These are phyloP conservation scores for Lepiota venenata DNA, from an alignment of 768 basidiomycete species.

Conservation along the genomic window DNA sequence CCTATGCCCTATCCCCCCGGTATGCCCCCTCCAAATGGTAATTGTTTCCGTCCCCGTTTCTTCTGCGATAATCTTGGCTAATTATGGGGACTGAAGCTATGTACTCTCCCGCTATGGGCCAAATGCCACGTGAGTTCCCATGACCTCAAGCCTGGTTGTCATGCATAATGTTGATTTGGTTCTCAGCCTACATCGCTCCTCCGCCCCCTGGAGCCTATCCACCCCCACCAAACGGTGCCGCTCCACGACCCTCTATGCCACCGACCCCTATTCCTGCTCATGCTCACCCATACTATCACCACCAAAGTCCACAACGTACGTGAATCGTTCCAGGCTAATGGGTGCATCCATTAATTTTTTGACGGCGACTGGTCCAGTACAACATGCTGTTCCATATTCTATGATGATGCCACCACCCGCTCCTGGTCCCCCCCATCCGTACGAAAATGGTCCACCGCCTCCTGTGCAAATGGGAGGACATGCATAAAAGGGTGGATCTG, in stretches of 20 bases:
- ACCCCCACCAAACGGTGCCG: constrained; percentile 73
- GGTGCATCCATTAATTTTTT: constrained; percentile 11
- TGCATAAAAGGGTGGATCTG: constrained; percentile 38
- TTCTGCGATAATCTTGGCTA: constrained; percentile 2
- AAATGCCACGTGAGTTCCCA: constrained; percentile 77
- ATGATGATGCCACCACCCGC: constrained; percentile 88
- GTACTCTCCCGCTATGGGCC: constrained; percentile 83
- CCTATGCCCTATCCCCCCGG: constrained; percentile 79
- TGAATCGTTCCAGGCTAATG: constrained; percentile 23
- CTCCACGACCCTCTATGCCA: constrained; percentile 86
- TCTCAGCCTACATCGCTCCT: constrained; percentile 73
- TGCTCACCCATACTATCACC: constrained; percentile 86
- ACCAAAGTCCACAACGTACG: constrained; percentile 77
- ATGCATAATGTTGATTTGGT: constrained; percentile 3
- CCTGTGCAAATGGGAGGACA: constrained; percentile 81
- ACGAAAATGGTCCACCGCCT: constrained; percentile 66
- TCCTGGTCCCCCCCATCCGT: constrained; percentile 65
- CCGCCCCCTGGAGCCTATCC: constrained; percentile 78
- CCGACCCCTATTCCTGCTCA: constrained; percentile 86
- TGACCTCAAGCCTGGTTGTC: neutral
- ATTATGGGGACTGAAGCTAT: constrained; percentile 45
- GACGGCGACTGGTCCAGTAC: constrained; percentile 45
- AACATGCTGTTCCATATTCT: constrained; percentile 83
- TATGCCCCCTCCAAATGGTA: constrained; percentile 79
- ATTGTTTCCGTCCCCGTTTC: constrained; percentile 23